phyloP scores from a whole-genome alignment of 352 stramenopile genomes.

The Vaucheria bursata region DNA sequence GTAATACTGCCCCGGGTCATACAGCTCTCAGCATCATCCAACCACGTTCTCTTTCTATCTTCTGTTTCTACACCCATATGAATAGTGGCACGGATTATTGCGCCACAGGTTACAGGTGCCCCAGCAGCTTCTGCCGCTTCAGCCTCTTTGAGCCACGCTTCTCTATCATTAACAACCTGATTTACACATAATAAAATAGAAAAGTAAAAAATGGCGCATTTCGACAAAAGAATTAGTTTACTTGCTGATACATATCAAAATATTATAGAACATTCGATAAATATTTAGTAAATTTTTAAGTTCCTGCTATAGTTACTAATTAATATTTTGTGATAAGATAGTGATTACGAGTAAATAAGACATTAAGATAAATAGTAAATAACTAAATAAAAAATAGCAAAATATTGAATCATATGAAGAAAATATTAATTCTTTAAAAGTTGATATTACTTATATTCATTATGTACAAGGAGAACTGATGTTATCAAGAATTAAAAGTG shows the following conservation, averaged over 20 bases:
- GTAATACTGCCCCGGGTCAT: conserved; percentile 68
- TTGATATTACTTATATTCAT: no score
- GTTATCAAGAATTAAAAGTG: no score
- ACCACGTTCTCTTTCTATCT: conserved; percentile 90
- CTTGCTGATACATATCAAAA: neutral
- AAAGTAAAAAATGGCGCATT: neutral
- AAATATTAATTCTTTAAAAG: no score
- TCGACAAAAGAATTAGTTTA: neutral
- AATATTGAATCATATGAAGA: no score
- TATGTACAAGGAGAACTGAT: no score
- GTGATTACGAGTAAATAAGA: no score
- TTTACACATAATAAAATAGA: no score
- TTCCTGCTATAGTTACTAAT: no score
- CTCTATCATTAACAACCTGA: conserved; percentile 81
- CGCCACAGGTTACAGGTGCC: conserved; percentile 79
- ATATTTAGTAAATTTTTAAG: neutral
- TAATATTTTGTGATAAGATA: no score
- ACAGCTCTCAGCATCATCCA: conserved; percentile 88
- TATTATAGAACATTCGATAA: neutral
- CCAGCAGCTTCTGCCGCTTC: conserved; percentile 78
- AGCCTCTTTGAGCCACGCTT: conserved; percentile 91
- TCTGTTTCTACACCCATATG: conserved; percentile 87
- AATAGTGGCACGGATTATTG: conserved; percentile 84
- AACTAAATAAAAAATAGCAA: no score
- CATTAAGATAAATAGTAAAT: no score